Evolutionary conservation across 2,329 filamentous ascomycete species (phyloP).

Genomic region (Aspergillus calidoustus): DNA sequence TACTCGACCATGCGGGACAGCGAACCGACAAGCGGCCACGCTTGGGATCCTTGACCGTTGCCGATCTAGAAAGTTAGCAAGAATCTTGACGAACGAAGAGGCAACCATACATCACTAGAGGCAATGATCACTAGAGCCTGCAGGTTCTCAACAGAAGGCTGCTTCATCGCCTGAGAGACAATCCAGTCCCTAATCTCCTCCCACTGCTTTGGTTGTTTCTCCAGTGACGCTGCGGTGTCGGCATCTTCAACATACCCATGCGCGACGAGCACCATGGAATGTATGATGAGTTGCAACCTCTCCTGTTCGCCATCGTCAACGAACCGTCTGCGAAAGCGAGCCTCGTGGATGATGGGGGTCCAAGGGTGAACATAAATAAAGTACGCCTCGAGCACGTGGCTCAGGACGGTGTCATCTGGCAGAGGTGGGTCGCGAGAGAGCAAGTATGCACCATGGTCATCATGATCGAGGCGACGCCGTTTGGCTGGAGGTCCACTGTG

Average conservation of each 20-base stretch:
- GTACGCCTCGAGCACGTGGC: constrained; percentile 43
- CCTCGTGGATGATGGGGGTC: constrained; percentile 46
- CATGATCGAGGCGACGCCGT: constrained; percentile 15
- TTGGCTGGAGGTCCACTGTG: constrained; percentile 12
- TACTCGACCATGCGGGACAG: constrained; percentile 46
- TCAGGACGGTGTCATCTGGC: constrained; percentile 24
- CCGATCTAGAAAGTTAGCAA: constrained; percentile 30
- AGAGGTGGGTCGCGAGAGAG: constrained; percentile 3
- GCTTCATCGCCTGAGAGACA: constrained; percentile 22
- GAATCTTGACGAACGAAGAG: background rate
- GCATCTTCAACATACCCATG: constrained; percentile 37
- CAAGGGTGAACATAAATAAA: constrained; percentile 49
- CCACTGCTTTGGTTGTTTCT: background rate
- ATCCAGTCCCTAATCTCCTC: constrained; percentile 16
- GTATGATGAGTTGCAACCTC: constrained; percentile 38
- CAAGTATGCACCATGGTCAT: background rate
- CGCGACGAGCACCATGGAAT: constrained; percentile 44
- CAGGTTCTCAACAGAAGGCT: constrained; percentile 31
- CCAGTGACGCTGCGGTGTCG: background rate
- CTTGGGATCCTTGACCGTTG: constrained; percentile 34
- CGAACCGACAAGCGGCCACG: constrained; percentile 45
- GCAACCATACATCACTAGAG: constrained; percentile 39
- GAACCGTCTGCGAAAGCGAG: constrained; percentile 33
- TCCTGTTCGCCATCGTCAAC: constrained; percentile 24
- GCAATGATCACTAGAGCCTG: constrained; percentile 38